Conservation (phyloP, 2,329 filamentous ascomycete species). For the Paraphoma sp. region DNA sequence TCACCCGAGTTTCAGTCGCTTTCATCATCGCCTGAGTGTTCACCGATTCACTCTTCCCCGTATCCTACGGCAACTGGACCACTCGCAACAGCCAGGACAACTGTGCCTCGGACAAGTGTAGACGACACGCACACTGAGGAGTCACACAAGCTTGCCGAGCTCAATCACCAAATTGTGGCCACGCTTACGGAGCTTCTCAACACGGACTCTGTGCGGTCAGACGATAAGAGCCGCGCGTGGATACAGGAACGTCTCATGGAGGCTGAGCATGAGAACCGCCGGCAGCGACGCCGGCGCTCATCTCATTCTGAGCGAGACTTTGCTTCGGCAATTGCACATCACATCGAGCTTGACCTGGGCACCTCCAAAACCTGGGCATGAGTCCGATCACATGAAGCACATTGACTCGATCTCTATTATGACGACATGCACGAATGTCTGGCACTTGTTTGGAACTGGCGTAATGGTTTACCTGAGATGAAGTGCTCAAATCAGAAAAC, state of each 20-base stretch:
- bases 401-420: conserved; percentile 1
- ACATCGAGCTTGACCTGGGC: conserved; percentile 37
- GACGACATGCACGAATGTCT: conserved; percentile 5
- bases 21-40: conserved; percentile 38
- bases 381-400: background rate
- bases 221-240: conserved; percentile 56
- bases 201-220: conserved; percentile 56
- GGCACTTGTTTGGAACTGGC: conserved; percentile 15
- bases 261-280: conserved; percentile 57
- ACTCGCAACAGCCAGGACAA: conserved; percentile 23
- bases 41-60: conserved; percentile 30
- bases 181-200: conserved; percentile 63
- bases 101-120: conserved; percentile 27
- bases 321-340: conserved; percentile 44
- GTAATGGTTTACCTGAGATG: conserved; percentile 31
- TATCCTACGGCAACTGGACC: conserved; percentile 34
- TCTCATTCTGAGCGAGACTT: conserved; percentile 44
- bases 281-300: conserved; percentile 49
- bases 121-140: conserved; percentile 47
- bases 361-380: conserved; percentile 39
- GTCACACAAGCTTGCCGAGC: conserved; percentile 55
- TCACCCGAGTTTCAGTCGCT: conserved; percentile 47
- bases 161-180: conserved; percentile 61
- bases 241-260: conserved; percentile 62
- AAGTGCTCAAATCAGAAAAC: conserved; percentile 40